Evolutionary conservation across 169 alveolate species (phyloP), one percentile per base, ranked within the genome.

Genomic region (Eimeria sp.): DNA sequence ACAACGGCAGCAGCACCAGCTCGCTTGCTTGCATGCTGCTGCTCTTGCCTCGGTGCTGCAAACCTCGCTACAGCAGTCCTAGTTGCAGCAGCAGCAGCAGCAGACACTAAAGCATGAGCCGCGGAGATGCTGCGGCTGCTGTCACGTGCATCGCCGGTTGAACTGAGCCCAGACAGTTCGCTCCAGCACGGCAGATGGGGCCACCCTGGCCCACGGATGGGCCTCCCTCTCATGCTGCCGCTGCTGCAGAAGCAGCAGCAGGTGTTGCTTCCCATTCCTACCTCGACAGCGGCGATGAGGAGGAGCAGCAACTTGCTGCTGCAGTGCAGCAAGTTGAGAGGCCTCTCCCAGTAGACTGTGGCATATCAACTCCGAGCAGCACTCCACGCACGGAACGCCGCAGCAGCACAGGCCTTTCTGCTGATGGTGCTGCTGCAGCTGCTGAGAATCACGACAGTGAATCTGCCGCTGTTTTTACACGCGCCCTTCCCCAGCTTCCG

Each of bases 341-440:
- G 67, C 89, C 89, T 25, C 63, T 49, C n/a, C 89, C 89, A 9
- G 89, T 78, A 47, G 89, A 78, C 67, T 78, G 89, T 34, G 89
- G 89, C 25, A 25, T 18, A 34, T 78, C 89, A 5, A 78, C 89
- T 10, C 89, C 89, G 43, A 78, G 89, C 89, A 78, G 89, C 89
- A 78, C 89, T 14, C 89, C 89, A 47, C 89, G 89, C 43, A 78
- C 89, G 34, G 89, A 49, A 34, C 61, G 89, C 61, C 89, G 89
- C 67, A 78, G 89, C 89, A 78, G 89, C 65, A 25, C 67, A 11
- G 89, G 70, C 9, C 3, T 25, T 20, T 18, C 49, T 49, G 61
- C 89, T 22, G 65, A 14, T 43, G 67, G 1, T 49, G 45, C 65
- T 14, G 34, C 67, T 34, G 84, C 47, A 3, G 84, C 84, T 75